A percentile compares a stretch with the other conserved stretches of the same genome.
Conservation (phyloP, 805 yeast species). For the Ogataea philodendri region DNA sequence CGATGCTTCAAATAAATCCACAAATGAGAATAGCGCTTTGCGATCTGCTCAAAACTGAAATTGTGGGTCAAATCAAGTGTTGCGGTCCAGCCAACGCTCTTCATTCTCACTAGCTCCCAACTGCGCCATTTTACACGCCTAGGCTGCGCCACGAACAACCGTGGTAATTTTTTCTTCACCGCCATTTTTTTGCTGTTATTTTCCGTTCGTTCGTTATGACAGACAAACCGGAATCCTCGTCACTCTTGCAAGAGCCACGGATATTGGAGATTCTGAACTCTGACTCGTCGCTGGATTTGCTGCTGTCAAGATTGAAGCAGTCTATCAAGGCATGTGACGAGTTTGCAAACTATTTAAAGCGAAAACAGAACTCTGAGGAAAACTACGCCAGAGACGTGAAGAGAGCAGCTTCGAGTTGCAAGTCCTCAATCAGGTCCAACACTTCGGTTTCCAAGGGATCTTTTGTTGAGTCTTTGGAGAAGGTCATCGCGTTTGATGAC, state of each 20-base stretch:
- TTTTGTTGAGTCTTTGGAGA: slow-evolving; percentile 62
- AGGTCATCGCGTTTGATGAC: slow-evolving; percentile 75
- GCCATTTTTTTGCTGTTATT: slow-evolving; percentile 13
- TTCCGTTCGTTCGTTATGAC: slow-evolving; percentile 9
- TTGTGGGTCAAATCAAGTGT: not conserved
- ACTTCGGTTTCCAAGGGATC: slow-evolving; percentile 45
- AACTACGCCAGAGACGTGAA: slow-evolving; percentile 73
- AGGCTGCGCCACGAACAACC: slow-evolving; percentile 4
- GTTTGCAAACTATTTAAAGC: slow-evolving; percentile 71
- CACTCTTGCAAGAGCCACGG: slow-evolving; percentile 48
- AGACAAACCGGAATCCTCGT: slow-evolving; percentile 23
- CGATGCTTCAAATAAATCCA: slow-evolving; percentile 3
- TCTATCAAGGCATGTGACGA: slow-evolving; percentile 83
- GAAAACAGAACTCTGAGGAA: slow-evolving; percentile 73
- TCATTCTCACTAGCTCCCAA: slow-evolving; percentile 1
- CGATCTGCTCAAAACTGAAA: not conserved
- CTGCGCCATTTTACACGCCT: slow-evolving; percentile 1
- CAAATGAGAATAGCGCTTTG: not conserved
- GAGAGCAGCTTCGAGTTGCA: slow-evolving; percentile 57
- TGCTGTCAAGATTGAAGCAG: slow-evolving; percentile 73
- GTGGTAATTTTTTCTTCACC: slow-evolving; percentile 6
- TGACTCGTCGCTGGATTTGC: slow-evolving; percentile 74
- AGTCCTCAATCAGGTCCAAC: slow-evolving; percentile 33
- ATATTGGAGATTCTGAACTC: slow-evolving; percentile 54
- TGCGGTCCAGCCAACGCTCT: slow-evolving; percentile 1